phyloP scores from a whole-genome alignment of 495 filamentous ascomycete species.

The Aspergillus ellipticus region DNA sequence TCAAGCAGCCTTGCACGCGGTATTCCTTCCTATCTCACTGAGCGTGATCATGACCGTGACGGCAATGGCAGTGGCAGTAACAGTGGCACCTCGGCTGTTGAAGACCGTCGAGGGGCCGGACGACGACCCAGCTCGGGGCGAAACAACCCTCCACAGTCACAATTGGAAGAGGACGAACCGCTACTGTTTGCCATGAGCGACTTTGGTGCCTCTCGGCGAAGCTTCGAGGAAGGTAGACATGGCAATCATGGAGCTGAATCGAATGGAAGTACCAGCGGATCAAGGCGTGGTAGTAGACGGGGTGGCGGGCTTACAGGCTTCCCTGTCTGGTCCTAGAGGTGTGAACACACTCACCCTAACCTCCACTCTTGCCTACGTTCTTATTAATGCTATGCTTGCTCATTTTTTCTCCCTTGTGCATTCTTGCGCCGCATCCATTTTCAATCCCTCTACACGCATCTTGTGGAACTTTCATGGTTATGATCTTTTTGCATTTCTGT shows the following conservation, averaged over 20 bases:
- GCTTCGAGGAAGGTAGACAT: conserved; percentile 65
- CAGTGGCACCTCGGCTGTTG: conserved; percentile 39
- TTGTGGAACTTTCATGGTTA: background rate
- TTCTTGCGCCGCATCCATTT: too few relatives aligned
- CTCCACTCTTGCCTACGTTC: conserved; percentile 1
- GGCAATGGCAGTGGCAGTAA: conserved; percentile 52
- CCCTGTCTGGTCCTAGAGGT: conserved; percentile 29
- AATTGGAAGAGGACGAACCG: conserved; percentile 69
- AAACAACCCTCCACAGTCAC: conserved; percentile 28
- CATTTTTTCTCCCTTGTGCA: background rate
- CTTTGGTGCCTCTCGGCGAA: conserved; percentile 64
- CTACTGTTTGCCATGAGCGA: conserved; percentile 88
- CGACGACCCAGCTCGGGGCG: conserved; percentile 35
- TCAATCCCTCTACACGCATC: background rate
- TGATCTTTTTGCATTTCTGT: conserved; percentile 1
- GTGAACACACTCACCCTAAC: background rate
- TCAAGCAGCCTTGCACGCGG: conserved; percentile 43
- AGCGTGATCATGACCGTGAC: conserved; percentile 42
- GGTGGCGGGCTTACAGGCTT: conserved; percentile 35
- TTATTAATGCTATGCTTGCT: background rate
- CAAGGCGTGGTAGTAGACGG: conserved; percentile 40
- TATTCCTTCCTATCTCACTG: conserved; percentile 32
- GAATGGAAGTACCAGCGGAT: conserved; percentile 27
- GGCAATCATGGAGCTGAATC: conserved; percentile 37
- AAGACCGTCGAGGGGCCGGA: conserved; percentile 32